A percentile compares a stretch with the other conserved stretches of the same genome.
phyloP scores from a whole-genome alignment of 352 stramenopile genomes.

The Globisporangium radiosum region DNA sequence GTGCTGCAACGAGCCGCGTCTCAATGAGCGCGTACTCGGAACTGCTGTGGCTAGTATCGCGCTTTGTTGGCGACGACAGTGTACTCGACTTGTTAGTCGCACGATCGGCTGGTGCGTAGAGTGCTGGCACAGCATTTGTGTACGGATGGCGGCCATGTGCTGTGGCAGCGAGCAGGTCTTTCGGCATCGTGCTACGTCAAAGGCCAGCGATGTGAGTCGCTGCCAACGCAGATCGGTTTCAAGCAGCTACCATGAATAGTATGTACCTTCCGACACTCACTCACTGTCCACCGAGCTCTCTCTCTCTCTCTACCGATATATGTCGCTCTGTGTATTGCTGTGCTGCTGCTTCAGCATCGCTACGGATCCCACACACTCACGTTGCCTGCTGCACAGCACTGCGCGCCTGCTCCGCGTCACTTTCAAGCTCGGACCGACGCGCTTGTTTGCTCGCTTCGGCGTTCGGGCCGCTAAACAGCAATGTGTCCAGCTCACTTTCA shows the following conservation, averaged over 20 bases:
- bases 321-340: neutral
- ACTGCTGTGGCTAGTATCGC: neutral
- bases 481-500: conserved; percentile 37
- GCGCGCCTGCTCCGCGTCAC: conserved; percentile 32
- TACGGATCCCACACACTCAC: neutral
- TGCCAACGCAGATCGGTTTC: neutral
- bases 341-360: too few relatives aligned
- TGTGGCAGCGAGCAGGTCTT: neutral
- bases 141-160: neutral
- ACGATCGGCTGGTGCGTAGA: neutral
- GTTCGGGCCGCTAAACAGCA: conserved; percentile 40
- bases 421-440: conserved; percentile 31
- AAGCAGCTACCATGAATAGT: neutral
- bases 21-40: conserved; percentile 15
- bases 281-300: neutral
- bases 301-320: neutral
- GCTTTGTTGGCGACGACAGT: neutral
- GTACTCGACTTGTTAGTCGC: neutral
- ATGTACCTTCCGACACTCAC: neutral
- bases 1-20: conserved; percentile 20
- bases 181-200: neutral
- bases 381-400: conserved; percentile 1
- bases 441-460: conserved; percentile 30
- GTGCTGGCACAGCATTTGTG: neutral
- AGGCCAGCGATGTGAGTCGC: neutral